A percentile compares a stretch with the other conserved stretches of the same genome.
Conservation (phyloP, 2,329 filamentous ascomycete species). For the Fusarium circinatum region DNA sequence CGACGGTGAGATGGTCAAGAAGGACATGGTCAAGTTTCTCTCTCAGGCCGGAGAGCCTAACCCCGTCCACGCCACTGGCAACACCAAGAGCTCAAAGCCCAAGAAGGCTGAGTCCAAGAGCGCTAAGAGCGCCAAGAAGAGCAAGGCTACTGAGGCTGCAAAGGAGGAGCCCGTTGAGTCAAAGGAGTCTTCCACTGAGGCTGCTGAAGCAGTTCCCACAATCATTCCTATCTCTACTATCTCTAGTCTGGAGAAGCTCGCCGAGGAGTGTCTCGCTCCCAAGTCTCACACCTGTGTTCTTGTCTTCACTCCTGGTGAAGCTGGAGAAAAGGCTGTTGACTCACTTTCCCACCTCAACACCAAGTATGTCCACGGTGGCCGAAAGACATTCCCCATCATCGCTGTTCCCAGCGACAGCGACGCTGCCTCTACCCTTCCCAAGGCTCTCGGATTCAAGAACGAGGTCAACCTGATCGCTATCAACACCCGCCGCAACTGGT, state of each 20-base stretch:
- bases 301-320: conserved; percentile 70
- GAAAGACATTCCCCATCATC: conserved; percentile 85
- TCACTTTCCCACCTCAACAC: conserved; percentile 78
- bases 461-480: conserved; percentile 80
- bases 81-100: conserved; percentile 53
- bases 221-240: conserved; percentile 75
- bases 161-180: conserved; percentile 44
- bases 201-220: conserved; percentile 47
- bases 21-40: conserved; percentile 82
- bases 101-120: conserved; percentile 53
- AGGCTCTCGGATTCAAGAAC: conserved; percentile 66
- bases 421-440: conserved; percentile 54
- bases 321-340: conserved; percentile 66
- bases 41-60: conserved; percentile 83
- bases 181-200: conserved; percentile 34
- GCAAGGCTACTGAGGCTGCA: conserved; percentile 42
- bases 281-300: conserved; percentile 88
- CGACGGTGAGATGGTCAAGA: conserved; percentile 86
- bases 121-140: conserved; percentile 49
- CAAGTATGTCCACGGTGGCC: conserved; percentile 75
- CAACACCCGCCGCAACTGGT: conserved; percentile 89
- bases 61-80: conserved; percentile 65
- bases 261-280: conserved; percentile 75
- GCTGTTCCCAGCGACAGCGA: conserved; percentile 68
- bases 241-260: conserved; percentile 70